These are phyloP conservation scores for Chaetoscypha palmicola DNA, from an alignment of 2,329 filamentous ascomycete species.

Conservation along the genomic window DNA sequence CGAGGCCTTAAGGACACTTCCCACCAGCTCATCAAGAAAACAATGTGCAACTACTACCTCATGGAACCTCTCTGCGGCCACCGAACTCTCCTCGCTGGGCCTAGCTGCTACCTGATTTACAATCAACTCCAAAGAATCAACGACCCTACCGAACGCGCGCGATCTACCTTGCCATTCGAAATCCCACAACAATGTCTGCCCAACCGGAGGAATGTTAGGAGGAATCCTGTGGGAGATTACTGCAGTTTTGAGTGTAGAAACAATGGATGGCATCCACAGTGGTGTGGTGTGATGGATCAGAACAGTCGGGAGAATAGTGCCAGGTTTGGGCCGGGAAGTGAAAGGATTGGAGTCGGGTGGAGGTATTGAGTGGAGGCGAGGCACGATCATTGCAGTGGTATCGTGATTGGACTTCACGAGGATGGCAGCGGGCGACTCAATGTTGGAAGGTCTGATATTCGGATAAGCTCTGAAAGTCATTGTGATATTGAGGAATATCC, in stretches of 20 bases:
- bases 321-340: slow-evolving; percentile 24
- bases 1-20: no score
- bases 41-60: slow-evolving; percentile 29
- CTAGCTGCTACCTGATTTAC: slow-evolving; percentile 28
- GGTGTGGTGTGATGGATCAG: neutral
- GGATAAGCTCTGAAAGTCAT: no score
- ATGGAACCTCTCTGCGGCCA: slow-evolving; percentile 28
- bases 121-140: slow-evolving; percentile 30
- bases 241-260: slow-evolving; percentile 28
- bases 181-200: slow-evolving; percentile 24
- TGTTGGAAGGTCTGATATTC: no score
- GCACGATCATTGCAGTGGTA: no score
- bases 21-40: no score
- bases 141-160: slow-evolving; percentile 19
- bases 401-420: no score
- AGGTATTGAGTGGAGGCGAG: slow-evolving; percentile 17
- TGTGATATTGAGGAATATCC: no score
- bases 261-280: slow-evolving; percentile 17
- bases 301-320: slow-evolving; percentile 25
- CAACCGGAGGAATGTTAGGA: slow-evolving; percentile 19
- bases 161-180: slow-evolving; percentile 20
- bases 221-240: slow-evolving; percentile 17
- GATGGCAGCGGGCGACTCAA: no score
- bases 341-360: slow-evolving; percentile 30
- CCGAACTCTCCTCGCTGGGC: slow-evolving; percentile 22